phyloP scores from a whole-genome alignment of 2,329 filamentous ascomycete species.

The Penicillium sp. region DNA sequence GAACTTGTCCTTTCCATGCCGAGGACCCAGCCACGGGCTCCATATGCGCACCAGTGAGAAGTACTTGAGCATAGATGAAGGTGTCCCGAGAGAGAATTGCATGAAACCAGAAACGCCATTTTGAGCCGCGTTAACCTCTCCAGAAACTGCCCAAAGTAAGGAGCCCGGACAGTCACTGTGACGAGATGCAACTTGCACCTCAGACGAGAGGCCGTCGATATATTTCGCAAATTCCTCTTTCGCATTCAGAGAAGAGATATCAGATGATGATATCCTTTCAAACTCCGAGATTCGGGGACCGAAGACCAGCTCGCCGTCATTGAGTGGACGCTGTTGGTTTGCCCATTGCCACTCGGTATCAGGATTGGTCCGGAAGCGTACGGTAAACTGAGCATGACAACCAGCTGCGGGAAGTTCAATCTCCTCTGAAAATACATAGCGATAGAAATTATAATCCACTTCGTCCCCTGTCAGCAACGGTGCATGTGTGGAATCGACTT shows the following conservation, averaged over 20 bases:
- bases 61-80: conserved; percentile 69
- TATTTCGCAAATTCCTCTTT: conserved; percentile 30
- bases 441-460: conserved; percentile 26
- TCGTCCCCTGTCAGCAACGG: conserved; percentile 29
- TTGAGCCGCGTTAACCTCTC: conserved; percentile 55
- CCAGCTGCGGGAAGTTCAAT: conserved; percentile 29
- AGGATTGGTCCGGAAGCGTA: conserved; percentile 43
- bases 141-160: conserved; percentile 53
- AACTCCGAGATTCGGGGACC: conserved; percentile 23
- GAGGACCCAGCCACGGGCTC: conserved; percentile 84
- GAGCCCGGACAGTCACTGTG: conserved; percentile 45
- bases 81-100: conserved; percentile 61
- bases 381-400: conserved; percentile 42
- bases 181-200: conserved; percentile 35
- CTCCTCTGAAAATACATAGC: conserved; percentile 36
- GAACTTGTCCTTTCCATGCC: conserved; percentile 72
- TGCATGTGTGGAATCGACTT: conserved; percentile 26
- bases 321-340: conserved; percentile 41
- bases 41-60: conserved; percentile 79
- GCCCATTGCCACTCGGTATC: conserved; percentile 46
- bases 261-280: background rate
- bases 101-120: conserved; percentile 59
- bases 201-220: conserved; percentile 35
- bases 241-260: conserved; percentile 11
- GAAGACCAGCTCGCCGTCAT: conserved; percentile 46